Evolutionary conservation across 176 grass and related monocot species (phyloP), one percentile per base, ranked within the genome.

Genomic region (Carex myosuroides): DNA sequence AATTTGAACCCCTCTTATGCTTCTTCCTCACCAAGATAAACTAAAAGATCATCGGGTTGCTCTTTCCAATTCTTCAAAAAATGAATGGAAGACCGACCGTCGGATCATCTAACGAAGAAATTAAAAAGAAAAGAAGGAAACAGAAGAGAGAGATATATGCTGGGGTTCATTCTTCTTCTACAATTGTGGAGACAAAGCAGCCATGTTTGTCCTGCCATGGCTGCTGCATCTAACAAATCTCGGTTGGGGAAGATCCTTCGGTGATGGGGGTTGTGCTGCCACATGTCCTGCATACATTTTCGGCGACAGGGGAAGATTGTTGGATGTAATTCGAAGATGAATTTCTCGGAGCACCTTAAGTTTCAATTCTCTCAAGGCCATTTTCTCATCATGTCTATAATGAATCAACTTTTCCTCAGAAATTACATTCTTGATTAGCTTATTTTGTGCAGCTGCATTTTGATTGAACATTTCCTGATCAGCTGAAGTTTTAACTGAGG

Each of bases 111-210:
- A 83, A 52, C 41, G 12, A 52, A 83, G 80, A 66, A 65, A 67
- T 66, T 30, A 83, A 77, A 77, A 83, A 50, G 57, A 82, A 65
- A 64, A 82, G 80, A 82, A 65, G 35, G 80, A 83, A 67, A 68
- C 80, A 83, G 64, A 64, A 83, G 80, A 83, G 60, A 68, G 60
- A 68, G 62, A 68, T 46, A 46, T 50, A 46, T 50, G 61, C 67
- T 18, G 37, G 22, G 63, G 42, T 67, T 83, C 12, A 3, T 62
- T 54, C 61, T 65, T 65, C 73, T 77, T 55, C 73, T 77, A 77
- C 50, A 56, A 77, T 30, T 76, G 14, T 61, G 13, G 80, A 44
- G 58, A 20, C 39, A 48, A 82, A 50, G 6, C 39, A 66, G 55
- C 35, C 79, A 81, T 20, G 33, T 59, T 59, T 39, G 57, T 61